phyloP scores from a whole-genome alignment of 352 stramenopile species.

The Globisporangium polare region DNA sequence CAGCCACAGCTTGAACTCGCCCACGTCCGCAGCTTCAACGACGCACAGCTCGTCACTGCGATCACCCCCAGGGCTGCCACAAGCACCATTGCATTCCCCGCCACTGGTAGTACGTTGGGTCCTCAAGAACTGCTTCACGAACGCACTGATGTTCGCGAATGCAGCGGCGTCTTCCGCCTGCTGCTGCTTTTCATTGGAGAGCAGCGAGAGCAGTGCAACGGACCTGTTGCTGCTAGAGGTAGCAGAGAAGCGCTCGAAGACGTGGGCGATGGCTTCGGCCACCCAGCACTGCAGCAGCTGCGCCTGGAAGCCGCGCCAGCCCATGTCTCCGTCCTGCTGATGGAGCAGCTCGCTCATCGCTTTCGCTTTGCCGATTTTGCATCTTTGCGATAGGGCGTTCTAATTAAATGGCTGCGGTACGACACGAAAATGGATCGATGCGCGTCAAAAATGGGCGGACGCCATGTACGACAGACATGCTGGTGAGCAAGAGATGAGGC shows the following conservation, averaged over 20 bases:
- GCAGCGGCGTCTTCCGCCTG: background rate
- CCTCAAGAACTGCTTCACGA: conserved; percentile 4
- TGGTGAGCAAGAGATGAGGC: background rate
- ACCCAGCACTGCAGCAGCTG: conserved; percentile 42
- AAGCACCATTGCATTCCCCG: background rate
- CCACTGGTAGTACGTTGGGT: background rate
- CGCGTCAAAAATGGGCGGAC: background rate
- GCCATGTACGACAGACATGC: too few species aligned
- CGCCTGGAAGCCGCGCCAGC: conserved; percentile 14
- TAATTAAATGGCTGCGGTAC: background rate
- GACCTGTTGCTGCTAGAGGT: background rate
- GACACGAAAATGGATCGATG: background rate
- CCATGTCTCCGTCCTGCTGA: background rate
- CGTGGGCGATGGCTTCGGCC: conserved; percentile 29
- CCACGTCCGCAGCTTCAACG: background rate
- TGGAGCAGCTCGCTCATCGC: background rate
- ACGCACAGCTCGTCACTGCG: background rate
- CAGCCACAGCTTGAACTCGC: conserved; percentile 10
- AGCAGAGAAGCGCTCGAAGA: conserved; percentile 22
- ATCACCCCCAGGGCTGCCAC: background rate
- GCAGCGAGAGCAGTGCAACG: conserved; percentile 24
- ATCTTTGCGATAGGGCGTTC: background rate
- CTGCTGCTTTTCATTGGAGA: background rate
- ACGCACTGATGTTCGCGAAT: conserved; percentile 4
- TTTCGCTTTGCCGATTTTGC: background rate